A percentile compares a stretch with the other conserved stretches of the same genome.
These are phyloP conservation scores for Curvularia verruculosa DNA, from an alignment of 2,329 filamentous ascomycete species.

Conservation along the genomic window DNA sequence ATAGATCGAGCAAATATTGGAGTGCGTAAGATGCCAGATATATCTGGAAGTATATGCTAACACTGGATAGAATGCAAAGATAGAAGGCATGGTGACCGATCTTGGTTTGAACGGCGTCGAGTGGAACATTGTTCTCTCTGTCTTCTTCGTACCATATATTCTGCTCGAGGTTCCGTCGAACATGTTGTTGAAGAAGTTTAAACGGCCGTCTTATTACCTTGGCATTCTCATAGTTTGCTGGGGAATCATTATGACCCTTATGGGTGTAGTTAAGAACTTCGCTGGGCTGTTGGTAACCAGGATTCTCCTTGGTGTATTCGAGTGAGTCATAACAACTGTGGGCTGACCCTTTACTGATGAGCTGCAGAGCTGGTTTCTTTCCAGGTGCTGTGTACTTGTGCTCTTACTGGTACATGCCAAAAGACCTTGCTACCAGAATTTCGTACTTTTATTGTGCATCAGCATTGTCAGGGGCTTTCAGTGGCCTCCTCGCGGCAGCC, in stretches of 20 bases:
- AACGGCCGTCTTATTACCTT: slow-evolving; percentile 37
- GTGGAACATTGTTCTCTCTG: slow-evolving; percentile 60
- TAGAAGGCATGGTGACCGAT: slow-evolving; percentile 67
- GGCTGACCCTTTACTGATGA: neutral
- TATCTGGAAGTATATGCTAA: neutral
- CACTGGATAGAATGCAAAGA: slow-evolving; percentile 57
- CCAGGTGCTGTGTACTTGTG: slow-evolving; percentile 47
- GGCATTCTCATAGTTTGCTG: slow-evolving; percentile 37
- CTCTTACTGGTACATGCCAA: slow-evolving; percentile 45
- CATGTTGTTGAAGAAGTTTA: slow-evolving; percentile 48
- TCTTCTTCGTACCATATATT: slow-evolving; percentile 61
- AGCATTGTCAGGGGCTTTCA: slow-evolving; percentile 49
- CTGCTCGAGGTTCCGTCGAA: slow-evolving; percentile 50
- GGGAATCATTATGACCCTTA: slow-evolving; percentile 37
- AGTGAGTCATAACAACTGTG: slow-evolving; percentile 4
- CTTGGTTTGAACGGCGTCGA: slow-evolving; percentile 54
- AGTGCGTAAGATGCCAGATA: slow-evolving; percentile 8
- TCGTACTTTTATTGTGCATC: slow-evolving; percentile 49
- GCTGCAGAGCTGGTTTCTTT: slow-evolving; percentile 34
- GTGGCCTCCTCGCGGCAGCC: slow-evolving; percentile 50
- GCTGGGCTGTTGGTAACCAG: slow-evolving; percentile 24
- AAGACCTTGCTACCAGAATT: slow-evolving; percentile 43
- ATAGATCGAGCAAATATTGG: slow-evolving; percentile 70
- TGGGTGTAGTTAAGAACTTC: slow-evolving; percentile 32
- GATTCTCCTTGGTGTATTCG: slow-evolving; percentile 34